phyloP scores from a whole-genome alignment of 2,329 filamentous ascomycete species.

The Tolypocladium capitatum region DNA sequence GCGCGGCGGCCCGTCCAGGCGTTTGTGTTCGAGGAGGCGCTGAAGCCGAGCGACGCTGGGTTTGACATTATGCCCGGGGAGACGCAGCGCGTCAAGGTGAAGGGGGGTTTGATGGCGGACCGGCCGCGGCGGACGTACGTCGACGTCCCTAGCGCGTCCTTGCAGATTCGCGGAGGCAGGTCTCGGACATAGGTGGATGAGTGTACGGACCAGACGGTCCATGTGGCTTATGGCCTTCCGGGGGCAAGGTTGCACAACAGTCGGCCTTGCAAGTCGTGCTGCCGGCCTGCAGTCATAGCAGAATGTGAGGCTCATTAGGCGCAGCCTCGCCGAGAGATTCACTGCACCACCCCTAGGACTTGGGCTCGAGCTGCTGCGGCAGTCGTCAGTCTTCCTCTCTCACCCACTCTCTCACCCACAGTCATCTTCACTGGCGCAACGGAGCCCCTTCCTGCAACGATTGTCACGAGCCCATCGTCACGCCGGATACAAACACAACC shows the following conservation, averaged over 20 bases:
- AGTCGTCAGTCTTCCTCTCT: not conserved
- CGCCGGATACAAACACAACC: too few relatives aligned
- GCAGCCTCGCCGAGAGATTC: not conserved
- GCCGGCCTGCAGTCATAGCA: too few relatives aligned
- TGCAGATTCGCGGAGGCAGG: not conserved
- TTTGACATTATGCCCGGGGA: constrained; percentile 43
- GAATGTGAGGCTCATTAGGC: too few relatives aligned
- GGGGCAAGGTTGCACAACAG: too few relatives aligned
- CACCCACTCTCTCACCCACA: too few relatives aligned
- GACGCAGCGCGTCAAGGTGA: constrained; percentile 9
- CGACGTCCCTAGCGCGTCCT: constrained; percentile 5
- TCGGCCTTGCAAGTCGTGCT: too few relatives aligned
- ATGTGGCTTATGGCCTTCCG: too few relatives aligned
- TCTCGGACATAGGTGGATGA: too few relatives aligned
- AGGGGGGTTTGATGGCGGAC: constrained; percentile 1
- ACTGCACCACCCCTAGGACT: not conserved
- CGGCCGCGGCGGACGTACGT: constrained; percentile 7
- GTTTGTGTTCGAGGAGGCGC: constrained; percentile 36
- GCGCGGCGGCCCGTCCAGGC: constrained; percentile 40
- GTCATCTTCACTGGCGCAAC: too few relatives aligned
- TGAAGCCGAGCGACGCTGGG: constrained; percentile 40
- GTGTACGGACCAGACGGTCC: too few relatives aligned
- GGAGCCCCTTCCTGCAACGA: too few relatives aligned
- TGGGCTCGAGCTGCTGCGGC: not conserved
- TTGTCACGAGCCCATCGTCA: too few relatives aligned